Percentiles rank a stretch among this genome's conserved stretches.
These are phyloP conservation scores for Cardamine resedifolia DNA, from an alignment of 345 rosid species.

Conservation along the genomic window DNA sequence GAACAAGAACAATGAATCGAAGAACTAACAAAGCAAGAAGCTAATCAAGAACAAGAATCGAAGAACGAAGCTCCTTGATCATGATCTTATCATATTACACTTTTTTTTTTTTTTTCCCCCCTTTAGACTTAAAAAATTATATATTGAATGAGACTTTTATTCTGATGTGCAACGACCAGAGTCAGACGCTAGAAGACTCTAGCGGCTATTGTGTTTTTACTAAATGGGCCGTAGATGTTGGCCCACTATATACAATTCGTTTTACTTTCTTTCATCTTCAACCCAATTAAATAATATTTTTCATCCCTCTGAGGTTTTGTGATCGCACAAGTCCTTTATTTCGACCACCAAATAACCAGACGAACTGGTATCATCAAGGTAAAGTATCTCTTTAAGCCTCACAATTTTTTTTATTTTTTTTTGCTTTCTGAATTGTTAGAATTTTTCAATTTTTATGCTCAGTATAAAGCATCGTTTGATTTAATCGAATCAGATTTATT, in stretches of 20 bases:
- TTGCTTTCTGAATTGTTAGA: neutral
- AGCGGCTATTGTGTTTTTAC: neutral
- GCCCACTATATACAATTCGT: neutral
- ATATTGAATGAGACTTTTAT: too few species aligned
- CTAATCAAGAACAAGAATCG: too few species aligned
- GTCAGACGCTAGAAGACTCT: neutral
- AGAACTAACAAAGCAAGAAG: too few species aligned
- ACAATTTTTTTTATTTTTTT: neutral
- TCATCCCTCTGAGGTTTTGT: slow-evolving; percentile 16
- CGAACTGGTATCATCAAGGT: neutral
- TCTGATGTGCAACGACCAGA: neutral
- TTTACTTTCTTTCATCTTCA: neutral
- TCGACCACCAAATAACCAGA: neutral
- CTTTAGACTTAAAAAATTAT: too few species aligned
- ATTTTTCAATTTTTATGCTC: neutral
- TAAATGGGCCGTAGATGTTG: slow-evolving; percentile 20
- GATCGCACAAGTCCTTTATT: slow-evolving; percentile 7
- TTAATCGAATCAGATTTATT: neutral
- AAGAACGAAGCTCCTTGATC: too few species aligned
- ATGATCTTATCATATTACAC: too few species aligned
- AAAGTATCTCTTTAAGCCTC: neutral
- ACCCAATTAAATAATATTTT: neutral
- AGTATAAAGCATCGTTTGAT: neutral
- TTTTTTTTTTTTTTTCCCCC: too few species aligned
- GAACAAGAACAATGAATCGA: too few species aligned